Conservation (phyloP, 192 early-diverging fungal species). For the Coemansia erecta region DNA sequence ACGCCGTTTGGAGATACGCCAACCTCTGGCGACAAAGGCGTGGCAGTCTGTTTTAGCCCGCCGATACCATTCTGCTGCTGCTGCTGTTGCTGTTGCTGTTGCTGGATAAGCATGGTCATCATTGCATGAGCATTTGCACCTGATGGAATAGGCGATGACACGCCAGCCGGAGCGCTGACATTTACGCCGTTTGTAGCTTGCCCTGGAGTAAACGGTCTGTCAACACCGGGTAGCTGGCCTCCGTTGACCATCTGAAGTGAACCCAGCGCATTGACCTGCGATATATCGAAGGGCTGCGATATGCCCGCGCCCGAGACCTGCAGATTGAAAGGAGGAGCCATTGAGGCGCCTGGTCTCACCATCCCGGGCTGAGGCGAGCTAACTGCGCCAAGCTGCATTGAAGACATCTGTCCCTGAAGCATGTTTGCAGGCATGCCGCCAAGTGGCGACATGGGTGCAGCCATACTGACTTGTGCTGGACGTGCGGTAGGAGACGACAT, state of each 20-base stretch:
- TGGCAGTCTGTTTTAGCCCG: conserved; percentile 29
- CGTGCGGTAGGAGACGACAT: conserved; percentile 21
- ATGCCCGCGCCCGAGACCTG: conserved; percentile 2
- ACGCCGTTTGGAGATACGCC: conserved; percentile 3
- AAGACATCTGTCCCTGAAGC: conserved; percentile 3
- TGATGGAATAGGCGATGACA: conserved; percentile 22
- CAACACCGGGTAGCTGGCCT: neutral
- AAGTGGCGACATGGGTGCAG: conserved; percentile 21
- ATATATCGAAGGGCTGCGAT: neutral
- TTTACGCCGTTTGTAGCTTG: conserved; percentile 6
- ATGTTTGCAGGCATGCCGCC: conserved; percentile 9
- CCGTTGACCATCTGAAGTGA: conserved; percentile 5
- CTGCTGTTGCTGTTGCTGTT: conserved; percentile 38
- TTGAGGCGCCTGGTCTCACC: neutral
- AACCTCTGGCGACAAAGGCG: conserved; percentile 30
- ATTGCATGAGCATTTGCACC: conserved; percentile 40
- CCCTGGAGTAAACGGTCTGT: conserved; percentile 12
- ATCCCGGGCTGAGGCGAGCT: neutral
- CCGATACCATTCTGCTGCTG: conserved; percentile 23
- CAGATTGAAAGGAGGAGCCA: conserved; percentile 6
- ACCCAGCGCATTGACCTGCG: conserved; percentile 5
- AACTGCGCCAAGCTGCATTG: neutral
- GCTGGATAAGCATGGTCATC: conserved; percentile 49
- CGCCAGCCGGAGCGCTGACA: neutral
- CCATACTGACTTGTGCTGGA: conserved; percentile 12